A percentile compares a stretch with the other conserved stretches of the same genome.
These are phyloP conservation scores for Ceratocystis colombiana DNA, from an alignment of 2,329 filamentous ascomycete species.

Conservation along the genomic window DNA sequence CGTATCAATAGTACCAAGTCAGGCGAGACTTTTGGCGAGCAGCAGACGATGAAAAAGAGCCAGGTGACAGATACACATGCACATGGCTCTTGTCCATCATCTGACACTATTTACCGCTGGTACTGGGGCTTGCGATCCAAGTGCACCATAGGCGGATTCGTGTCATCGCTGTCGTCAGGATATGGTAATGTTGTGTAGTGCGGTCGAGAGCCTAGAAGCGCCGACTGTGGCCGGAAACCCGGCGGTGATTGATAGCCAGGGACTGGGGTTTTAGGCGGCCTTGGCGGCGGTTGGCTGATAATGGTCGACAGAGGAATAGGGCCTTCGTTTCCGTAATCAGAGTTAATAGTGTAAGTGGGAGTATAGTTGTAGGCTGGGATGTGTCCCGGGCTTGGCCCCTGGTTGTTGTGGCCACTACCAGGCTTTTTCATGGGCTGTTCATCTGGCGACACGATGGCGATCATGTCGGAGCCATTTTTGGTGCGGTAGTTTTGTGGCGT, in stretches of 20 bases:
- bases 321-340: slow-evolving; percentile 12
- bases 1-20: neutral
- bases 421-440: slow-evolving; percentile 40
- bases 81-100: slow-evolving; percentile 29
- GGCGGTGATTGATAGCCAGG: slow-evolving; percentile 37
- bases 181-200: slow-evolving; percentile 51
- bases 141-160: slow-evolving; percentile 73
- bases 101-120: slow-evolving; percentile 32
- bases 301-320: slow-evolving; percentile 18
- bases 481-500: slow-evolving; percentile 50
- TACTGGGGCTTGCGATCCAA: slow-evolving; percentile 77
- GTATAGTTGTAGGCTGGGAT: neutral
- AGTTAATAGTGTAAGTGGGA: neutral
- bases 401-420: slow-evolving; percentile 24
- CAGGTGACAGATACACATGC: neutral
- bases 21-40: neutral
- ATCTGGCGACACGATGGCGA: slow-evolving; percentile 51
- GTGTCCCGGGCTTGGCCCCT: slow-evolving; percentile 29
- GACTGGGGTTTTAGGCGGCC: slow-evolving; percentile 69
- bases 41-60: neutral
- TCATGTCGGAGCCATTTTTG: slow-evolving; percentile 56
- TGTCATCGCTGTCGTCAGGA: slow-evolving; percentile 59
- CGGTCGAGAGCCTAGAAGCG: neutral
- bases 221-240: slow-evolving; percentile 30
- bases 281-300: slow-evolving; percentile 50